Evolutionary conservation across 805 yeast genomes (phyloP), one percentile per base, ranked within the genome.

Genomic region (Wickerhamiella galacta): DNA sequence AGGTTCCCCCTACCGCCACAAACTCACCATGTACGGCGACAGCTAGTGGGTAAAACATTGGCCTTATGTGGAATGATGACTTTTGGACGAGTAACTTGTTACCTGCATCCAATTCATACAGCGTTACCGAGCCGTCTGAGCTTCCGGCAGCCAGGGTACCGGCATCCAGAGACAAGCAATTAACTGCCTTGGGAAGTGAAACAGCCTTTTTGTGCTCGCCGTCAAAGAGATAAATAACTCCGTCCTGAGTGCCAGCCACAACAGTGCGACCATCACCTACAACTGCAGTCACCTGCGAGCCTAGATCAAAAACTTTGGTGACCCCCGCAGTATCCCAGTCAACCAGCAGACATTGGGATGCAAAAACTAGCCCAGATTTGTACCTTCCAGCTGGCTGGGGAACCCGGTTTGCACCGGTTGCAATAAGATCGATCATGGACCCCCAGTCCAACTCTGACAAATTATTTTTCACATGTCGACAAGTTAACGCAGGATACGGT

Each of bases 201-300:
- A 77, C 90, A 2, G 68, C 64, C 40, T 75, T 75, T 34, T 78
- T 56, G 0, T 83, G 73, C 4, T 52, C 43, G 32, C 48, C 81
- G 18, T 47, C 44, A 47, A 23, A 48, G 32, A 3, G 40, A 22
- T 19, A 58, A 9, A 39, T 16, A 16, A 12, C 12, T 6, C 42
- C 42, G 6, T 29, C 57, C 14, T 67, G 48, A 1, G 85, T 79
- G n/a, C 66, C 56, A 74, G 82, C 77, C 24, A 80, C 51, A 0
- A 87, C 82, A 31, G 79, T 58, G 12, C 68, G 64, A 27, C 58
- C 63, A 1, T 70, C 68, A 0, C 90, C 81, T 6, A 85, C 93
- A 51, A 63, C 80, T 0, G 90, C 92, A 5, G 77, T 61, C 4
- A 66, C 35, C 16, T 68, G 68, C 4, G 66, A 57, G 25, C 57